Base-by-base conservation (phyloP, 2,329 filamentous ascomycete species). In the Scedosporium apiospermum region DNA sequence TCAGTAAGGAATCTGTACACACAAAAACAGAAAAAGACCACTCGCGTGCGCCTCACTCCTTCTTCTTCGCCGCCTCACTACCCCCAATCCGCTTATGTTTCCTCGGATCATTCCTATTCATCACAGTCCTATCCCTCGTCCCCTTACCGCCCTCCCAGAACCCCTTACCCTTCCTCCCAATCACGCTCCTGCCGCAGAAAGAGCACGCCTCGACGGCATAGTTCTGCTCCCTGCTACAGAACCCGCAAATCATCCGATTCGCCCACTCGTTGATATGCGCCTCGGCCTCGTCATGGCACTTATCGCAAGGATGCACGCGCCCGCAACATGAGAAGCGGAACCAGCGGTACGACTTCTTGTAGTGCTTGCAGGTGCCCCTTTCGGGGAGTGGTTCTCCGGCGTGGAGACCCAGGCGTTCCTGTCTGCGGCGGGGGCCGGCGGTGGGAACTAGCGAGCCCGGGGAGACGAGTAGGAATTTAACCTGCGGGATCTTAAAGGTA, bases 131-230 rank as follows among this genome's bases (percentile, higher is more conserved):
- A 70, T 92, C 88, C 65, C 90, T 78, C n/a, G 89, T 93, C 1
- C 89, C 89, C 72, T 89, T 91, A 1, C 91, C 91, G 10, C 91
- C 91, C 76, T 96, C 91, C 91, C 91, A 96, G 74, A 92, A 96
- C 0, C 91, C 91, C 53, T 71, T 74, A 3, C 84, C 83, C 69
- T 85, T 87, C 66, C 75, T 80, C 0, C 89, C 86, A 61, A 92
- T 81, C 12, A 95, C 82, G 59, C 81, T 83, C 41, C 86, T 78
- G 58, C 87, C 88, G 70, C 91, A 96, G 69, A 90, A 85, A 1
- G 78, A 81, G 72, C 91, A 96, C 65, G 88, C 86, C 70, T 93
- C 89, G 1, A 88, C 86, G 23, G 86, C 79, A 73, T 91, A 96
- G 66, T 86, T 86, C 75, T 93, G 90, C 77, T 96, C 91, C 60